A percentile compares a stretch with the other conserved stretches of the same genome.
Conservation (phyloP, 306 rosid genomes). For the Medicago arabica region DNA sequence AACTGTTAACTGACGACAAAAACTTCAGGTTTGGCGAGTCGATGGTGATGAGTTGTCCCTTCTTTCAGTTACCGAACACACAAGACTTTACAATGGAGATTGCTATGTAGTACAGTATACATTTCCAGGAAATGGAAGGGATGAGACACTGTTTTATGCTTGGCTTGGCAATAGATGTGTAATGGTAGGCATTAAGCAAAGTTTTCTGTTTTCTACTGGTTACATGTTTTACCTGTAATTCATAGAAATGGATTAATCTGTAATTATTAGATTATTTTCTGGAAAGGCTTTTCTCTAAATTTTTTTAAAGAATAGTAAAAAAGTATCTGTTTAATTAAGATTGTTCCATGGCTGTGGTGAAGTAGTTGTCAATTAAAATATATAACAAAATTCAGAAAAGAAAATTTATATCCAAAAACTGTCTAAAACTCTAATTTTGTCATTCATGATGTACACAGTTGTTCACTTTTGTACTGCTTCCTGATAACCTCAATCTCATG, state of each 20-base stretch:
- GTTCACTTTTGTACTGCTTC: conserved; percentile 23
- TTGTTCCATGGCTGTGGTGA: conserved; percentile 6
- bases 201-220: too few relatives aligned
- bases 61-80: conserved; percentile 65
- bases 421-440: conserved; percentile 23
- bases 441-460: conserved; percentile 7
- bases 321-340: conserved; percentile 11
- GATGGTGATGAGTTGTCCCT: conserved; percentile 68
- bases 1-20: conserved; percentile 35
- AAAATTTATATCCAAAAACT: too few relatives aligned
- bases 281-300: background rate
- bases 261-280: background rate
- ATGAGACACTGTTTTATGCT: conserved; percentile 74
- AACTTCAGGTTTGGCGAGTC: conserved; percentile 84
- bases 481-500: conserved; percentile 22
- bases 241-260: conserved; percentile 1
- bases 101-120: conserved; percentile 83
- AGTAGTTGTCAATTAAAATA: background rate
- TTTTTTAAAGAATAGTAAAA: too few relatives aligned
- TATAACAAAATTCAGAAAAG: too few relatives aligned
- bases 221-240: conserved; percentile 40
- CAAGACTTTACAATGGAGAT: conserved; percentile 79
- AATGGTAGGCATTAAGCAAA: conserved; percentile 43
- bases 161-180: conserved; percentile 79
- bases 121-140: conserved; percentile 74